Conservation (phyloP, 768 basidiomycete species). For the Suillus lakei region DNA sequence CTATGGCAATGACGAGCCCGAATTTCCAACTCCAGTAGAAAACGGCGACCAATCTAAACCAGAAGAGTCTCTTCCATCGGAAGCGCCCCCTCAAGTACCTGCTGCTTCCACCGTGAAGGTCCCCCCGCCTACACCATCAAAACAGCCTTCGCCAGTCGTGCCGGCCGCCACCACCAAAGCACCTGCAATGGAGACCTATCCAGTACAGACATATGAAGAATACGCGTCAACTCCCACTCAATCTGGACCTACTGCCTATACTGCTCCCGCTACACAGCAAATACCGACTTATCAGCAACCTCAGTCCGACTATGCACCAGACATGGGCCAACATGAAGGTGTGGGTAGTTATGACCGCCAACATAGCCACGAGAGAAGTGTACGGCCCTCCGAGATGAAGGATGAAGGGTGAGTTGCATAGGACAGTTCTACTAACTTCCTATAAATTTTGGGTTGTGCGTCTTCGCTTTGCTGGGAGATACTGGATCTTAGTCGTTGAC, state of each 20-base stretch:
- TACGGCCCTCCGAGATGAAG: slow-evolving; percentile 91
- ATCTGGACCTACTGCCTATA: slow-evolving; percentile 39
- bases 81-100: slow-evolving; percentile 27
- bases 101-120: slow-evolving; percentile 23
- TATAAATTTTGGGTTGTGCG: slow-evolving; percentile 7
- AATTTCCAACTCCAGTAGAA: slow-evolving; percentile 55
- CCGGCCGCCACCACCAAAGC: slow-evolving; percentile 15
- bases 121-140: slow-evolving; percentile 22
- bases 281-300: slow-evolving; percentile 83
- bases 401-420: slow-evolving; percentile 91
- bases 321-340: slow-evolving; percentile 25
- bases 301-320: slow-evolving; percentile 51
- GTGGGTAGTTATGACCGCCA: slow-evolving; percentile 48
- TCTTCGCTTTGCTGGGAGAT: slow-evolving; percentile 26
- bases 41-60: slow-evolving; percentile 37
- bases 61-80: slow-evolving; percentile 32
- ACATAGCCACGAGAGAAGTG: slow-evolving; percentile 60
- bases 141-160: slow-evolving; percentile 19
- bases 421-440: background rate
- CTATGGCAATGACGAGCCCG: slow-evolving; percentile 66
- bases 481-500: slow-evolving; percentile 32
- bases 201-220: slow-evolving; percentile 23
- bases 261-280: slow-evolving; percentile 59
- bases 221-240: slow-evolving; percentile 9
- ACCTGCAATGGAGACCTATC: slow-evolving; percentile 15